Percentiles rank a stretch among this genome's conserved stretches.
Conservation (phyloP, 805 yeast species). For the Lipomyces anomalus region DNA sequence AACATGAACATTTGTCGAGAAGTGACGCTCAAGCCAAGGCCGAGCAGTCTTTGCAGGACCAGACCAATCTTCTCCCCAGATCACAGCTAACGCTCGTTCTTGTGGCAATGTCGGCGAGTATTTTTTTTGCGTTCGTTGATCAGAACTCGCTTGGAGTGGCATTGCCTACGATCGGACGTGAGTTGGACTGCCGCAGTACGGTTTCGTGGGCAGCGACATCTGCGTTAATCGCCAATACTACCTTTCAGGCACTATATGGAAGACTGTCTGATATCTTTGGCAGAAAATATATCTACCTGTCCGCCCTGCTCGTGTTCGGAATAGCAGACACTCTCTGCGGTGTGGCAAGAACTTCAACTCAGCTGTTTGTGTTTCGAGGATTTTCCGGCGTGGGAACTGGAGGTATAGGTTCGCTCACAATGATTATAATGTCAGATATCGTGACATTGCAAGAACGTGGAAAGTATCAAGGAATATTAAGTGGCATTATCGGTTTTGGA, state of each 20-base stretch:
- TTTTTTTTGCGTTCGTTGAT: constrained; percentile 52
- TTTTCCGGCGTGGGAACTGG: constrained; percentile 70
- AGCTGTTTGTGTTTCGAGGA: constrained; percentile 65
- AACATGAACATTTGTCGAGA: no score
- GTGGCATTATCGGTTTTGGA: constrained; percentile 31
- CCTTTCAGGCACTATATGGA: constrained; percentile 71
- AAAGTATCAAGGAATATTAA: constrained; percentile 28
- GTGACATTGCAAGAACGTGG: constrained; percentile 40
- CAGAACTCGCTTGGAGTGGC: constrained; percentile 57
- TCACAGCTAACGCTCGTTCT: constrained; percentile 9
- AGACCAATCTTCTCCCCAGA: constrained; percentile 11
- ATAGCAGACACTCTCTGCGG: constrained; percentile 51
- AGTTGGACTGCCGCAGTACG: constrained; percentile 46
- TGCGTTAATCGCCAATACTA: constrained; percentile 60
- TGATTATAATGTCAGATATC: constrained; percentile 53
- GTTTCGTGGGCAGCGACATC: constrained; percentile 70
- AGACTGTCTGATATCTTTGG: constrained; percentile 56
- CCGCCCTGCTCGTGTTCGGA: constrained; percentile 41
- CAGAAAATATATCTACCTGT: constrained; percentile 37
- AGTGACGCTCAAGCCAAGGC: no score
- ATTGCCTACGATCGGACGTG: constrained; percentile 53
- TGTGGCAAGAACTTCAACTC: constrained; percentile 39
- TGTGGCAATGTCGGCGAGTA: constrained; percentile 30
- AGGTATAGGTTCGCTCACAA: constrained; percentile 53
- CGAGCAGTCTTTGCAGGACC: constrained; percentile 14